Evolutionary conservation across 1,284 basidiomycete species (phyloP), one percentile per base, ranked within the genome.

Genomic region (Ustilago esculenta): DNA sequence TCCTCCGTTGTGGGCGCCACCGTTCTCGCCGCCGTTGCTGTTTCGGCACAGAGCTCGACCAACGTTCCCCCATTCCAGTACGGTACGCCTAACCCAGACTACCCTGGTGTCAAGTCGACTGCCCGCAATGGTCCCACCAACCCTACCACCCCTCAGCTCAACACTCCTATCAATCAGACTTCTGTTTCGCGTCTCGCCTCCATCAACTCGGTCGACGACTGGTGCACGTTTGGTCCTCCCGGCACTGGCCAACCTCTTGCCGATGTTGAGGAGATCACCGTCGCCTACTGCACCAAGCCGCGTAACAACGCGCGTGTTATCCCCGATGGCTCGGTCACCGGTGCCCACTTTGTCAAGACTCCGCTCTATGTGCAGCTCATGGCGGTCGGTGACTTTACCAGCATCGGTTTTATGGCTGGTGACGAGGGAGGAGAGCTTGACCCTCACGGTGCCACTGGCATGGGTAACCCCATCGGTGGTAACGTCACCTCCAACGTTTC

Each of bases 201-300:
- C 17, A 58, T 81, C 65, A 81, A 81, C 75, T 67, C 63, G 37
- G 48, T 80, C 46, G 77, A 80, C 33, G 80, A 81, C 66, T 81
- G 79, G 79, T 81, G 80, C 67, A 81, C 77, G n/a, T 81, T 80
- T 37, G 77, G 72, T 18, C 76, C 80, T 3, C 84, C 80, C 83
- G 80, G 82, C 24, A 61, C 80, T 10, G 84, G 81, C n/a, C 50
- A 79, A 27, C 83, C 84, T n/a, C 87, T 91, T 52, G 89, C 85
- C 21, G 85, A 89, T 68, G 85, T 86, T 4, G 90, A 91, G 81
- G 86, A 85, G 33, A 84, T 87, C 77, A 88, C 87, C 66, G 88
- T 91, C 17, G 87, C 89, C 0, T 91, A 87, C 87, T 92, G 90
- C 84, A 89, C 89, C 32, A 88, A 80, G 71, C 50, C 80, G 1